These are phyloP conservation scores for Sideroxylon spinosum DNA, from an alignment of 179 eudicot genomes.

Conservation along the genomic window DNA sequence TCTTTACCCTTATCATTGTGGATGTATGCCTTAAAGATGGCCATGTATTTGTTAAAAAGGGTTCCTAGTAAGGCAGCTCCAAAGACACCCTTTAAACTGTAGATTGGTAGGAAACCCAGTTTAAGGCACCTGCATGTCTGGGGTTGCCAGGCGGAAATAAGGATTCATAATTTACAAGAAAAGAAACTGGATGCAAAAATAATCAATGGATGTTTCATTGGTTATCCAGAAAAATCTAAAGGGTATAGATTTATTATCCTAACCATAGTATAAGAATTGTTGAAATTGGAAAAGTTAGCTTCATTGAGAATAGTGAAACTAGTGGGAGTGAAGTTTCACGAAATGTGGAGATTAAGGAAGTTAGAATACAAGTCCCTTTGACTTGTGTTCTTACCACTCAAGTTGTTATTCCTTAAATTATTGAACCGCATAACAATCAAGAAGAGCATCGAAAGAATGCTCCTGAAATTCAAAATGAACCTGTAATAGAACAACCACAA, in stretches of 20 bases:
- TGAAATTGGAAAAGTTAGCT: neutral
- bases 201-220: constrained; percentile 9
- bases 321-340: neutral
- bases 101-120: constrained; percentile 17
- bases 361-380: constrained; percentile 3
- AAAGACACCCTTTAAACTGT: constrained; percentile 11
- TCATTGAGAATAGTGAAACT: constrained; percentile 13
- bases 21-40: constrained; percentile 10
- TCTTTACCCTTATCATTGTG: neutral
- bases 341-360: neutral
- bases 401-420: neutral
- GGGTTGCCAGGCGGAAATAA: constrained; percentile 5
- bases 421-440: neutral
- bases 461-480: neutral
- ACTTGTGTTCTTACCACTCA: neutral
- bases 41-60: constrained; percentile 2
- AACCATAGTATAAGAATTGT: constrained; percentile 5
- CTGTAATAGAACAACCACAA: constrained; percentile 4
- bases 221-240: constrained; percentile 1
- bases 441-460: neutral
- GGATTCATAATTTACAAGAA: neutral
- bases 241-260: constrained; percentile 14
- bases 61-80: constrained; percentile 12
- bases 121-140: constrained; percentile 17
- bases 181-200: constrained; percentile 4